Evolutionary conservation across 768 basidiomycete genomes (phyloP).

Genomic region (Hericium erinaceus): DNA sequence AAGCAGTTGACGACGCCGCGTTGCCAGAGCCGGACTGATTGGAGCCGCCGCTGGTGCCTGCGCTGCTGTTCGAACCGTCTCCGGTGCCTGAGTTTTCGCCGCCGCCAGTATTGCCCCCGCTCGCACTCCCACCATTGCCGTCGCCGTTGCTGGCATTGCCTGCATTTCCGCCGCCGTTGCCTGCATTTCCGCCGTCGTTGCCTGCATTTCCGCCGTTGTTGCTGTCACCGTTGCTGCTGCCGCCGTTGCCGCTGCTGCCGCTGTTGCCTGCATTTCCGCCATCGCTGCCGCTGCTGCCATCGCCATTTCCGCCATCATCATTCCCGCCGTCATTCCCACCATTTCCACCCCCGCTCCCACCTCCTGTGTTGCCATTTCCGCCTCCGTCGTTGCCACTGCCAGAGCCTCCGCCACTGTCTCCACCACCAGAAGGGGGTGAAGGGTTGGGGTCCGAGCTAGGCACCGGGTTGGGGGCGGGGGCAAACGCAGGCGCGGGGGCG

Average conservation of each 20-base stretch:
- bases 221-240: not conserved
- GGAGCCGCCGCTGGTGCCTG: not conserved
- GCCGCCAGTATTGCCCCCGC: not conserved
- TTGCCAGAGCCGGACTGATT: not conserved
- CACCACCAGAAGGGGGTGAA: not conserved
- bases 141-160: not conserved
- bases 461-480: no score
- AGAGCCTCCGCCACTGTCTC: not conserved
- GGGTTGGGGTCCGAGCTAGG: not conserved
- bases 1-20: not conserved
- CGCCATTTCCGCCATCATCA: not conserved
- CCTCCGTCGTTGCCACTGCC: not conserved
- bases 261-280: not conserved
- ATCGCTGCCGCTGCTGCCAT: not conserved
- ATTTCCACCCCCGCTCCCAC: not conserved
- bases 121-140: constrained; percentile 1
- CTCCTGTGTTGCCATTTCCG: not conserved
- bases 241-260: not conserved
- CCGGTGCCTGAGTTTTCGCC: not conserved
- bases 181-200: constrained; percentile 2
- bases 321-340: not conserved
- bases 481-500: no score
- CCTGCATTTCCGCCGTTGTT: not conserved
- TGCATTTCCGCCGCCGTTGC: constrained; percentile 2
- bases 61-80: not conserved